Conservation (phyloP, 2,329 filamentous ascomycete species). For the Fusarium begoniae region DNA sequence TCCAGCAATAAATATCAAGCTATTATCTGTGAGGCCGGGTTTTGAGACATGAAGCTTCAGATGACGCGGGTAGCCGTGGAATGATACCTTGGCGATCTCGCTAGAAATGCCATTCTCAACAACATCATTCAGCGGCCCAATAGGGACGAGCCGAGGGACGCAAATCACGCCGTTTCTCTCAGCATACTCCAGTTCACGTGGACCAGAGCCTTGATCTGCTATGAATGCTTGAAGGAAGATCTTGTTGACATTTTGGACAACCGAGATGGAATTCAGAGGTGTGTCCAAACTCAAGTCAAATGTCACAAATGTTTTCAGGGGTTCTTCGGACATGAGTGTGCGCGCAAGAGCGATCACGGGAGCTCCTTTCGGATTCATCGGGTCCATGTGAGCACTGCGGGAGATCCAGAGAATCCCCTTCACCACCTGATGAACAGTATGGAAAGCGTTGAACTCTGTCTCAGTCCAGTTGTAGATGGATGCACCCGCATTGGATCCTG, state of each 20-base stretch:
- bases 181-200: constrained; percentile 56
- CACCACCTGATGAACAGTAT: constrained; percentile 49
- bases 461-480: constrained; percentile 53
- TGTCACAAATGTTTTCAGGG: constrained; percentile 53
- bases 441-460: constrained; percentile 52
- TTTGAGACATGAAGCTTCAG: constrained; percentile 40
- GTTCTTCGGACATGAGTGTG: constrained; percentile 60
- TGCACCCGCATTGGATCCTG: constrained; percentile 29
- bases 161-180: constrained; percentile 50
- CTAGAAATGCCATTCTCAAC: constrained; percentile 49
- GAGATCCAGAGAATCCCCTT: constrained; percentile 60
- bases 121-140: constrained; percentile 53
- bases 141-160: constrained; percentile 56
- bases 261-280: not conserved
- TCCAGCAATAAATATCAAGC: constrained; percentile 39
- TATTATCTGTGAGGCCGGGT: constrained; percentile 41
- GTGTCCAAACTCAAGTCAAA: constrained; percentile 49
- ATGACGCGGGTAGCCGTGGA: constrained; percentile 24
- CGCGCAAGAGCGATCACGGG: constrained; percentile 58
- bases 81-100: constrained; percentile 19
- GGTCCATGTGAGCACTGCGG: constrained; percentile 51
- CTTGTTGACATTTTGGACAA: constrained; percentile 32
- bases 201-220: constrained; percentile 9
- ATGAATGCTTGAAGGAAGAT: constrained; percentile 42
- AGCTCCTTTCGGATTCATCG: constrained; percentile 48